These are phyloP conservation scores for Logfia minima DNA, from an alignment of 129 eudicot genomes.

Conservation along the genomic window DNA sequence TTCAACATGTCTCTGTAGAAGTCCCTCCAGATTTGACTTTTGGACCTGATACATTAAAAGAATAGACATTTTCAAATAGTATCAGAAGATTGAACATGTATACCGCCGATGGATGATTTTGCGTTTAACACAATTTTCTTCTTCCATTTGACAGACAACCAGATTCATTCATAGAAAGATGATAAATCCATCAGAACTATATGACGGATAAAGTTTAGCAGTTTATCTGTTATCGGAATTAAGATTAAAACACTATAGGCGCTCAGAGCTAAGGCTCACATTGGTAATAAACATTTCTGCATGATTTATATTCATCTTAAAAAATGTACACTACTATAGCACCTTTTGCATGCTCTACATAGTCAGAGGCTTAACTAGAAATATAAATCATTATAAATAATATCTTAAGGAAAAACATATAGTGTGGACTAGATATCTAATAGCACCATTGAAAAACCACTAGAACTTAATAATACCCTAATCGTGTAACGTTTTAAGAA, in stretches of 20 bases:
- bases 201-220: not conserved
- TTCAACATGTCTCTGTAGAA: constrained; percentile 96
- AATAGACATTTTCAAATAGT: constrained; percentile 14
- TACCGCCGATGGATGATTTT: not conserved
- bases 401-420: not conserved
- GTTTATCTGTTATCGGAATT: not conserved
- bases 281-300: constrained; percentile 1
- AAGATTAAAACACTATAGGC: not conserved
- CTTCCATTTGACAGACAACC: constrained; percentile 25
- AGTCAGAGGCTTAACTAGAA: not conserved
- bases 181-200: not conserved
- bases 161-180: not conserved
- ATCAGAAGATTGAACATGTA: constrained; percentile 21
- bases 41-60: constrained; percentile 57
- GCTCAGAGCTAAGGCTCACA: constrained; percentile 6
- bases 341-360: not conserved
- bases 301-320: constrained; percentile 10
- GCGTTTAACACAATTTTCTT: constrained; percentile 11
- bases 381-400: not conserved
- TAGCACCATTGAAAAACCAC: constrained; percentile 14
- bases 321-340: constrained; percentile 7
- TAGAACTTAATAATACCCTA: constrained; percentile 3
- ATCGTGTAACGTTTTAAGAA: not conserved
- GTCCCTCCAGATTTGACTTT: constrained; percentile 88
- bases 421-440: constrained; percentile 7